A percentile compares a stretch with the other conserved stretches of the same genome.
phyloP scores from a whole-genome alignment of 2,329 filamentous ascomycete species.

The Acrocalymma vagum region DNA sequence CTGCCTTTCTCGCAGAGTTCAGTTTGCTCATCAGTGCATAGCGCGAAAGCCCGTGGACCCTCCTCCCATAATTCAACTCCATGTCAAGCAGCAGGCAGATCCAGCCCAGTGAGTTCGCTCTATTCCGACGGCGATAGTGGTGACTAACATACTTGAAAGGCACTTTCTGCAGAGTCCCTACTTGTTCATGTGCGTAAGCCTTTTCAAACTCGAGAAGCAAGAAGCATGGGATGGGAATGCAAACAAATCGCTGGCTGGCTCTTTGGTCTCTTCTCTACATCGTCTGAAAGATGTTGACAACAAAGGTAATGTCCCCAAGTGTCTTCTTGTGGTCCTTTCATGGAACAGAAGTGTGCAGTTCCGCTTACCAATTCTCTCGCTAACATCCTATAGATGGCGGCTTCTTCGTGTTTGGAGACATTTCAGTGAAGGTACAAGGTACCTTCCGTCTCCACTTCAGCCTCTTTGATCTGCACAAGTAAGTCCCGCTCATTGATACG shows the following conservation, averaged over 20 bases:
- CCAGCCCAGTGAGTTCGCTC: conserved; percentile 65
- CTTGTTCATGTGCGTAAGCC: conserved; percentile 67
- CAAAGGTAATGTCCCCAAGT: too few relatives aligned
- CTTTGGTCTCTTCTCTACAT: conserved; percentile 81
- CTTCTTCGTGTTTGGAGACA: conserved; percentile 91
- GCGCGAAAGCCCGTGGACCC: conserved; percentile 89
- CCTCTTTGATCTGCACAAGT: conserved; percentile 76
- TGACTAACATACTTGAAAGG: conserved; percentile 45
- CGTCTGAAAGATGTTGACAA: conserved; percentile 81
- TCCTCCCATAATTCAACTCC: conserved; percentile 81
- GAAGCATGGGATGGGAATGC: conserved; percentile 52
- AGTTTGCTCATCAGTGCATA: too few relatives aligned
- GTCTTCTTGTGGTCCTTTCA: too few relatives aligned
- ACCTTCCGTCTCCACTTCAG: conserved; percentile 78
- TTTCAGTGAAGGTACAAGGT: conserved; percentile 80
- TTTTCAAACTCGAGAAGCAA: conserved; percentile 59
- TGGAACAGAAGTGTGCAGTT: too few relatives aligned
- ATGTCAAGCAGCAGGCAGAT: conserved; percentile 59
- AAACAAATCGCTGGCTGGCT: conserved; percentile 70
- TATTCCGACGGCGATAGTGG: background rate
- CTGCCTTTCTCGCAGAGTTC: too few relatives aligned
- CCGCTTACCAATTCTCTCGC: conserved; percentile 19
- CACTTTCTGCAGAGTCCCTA: conserved; percentile 72
- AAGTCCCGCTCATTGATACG: conserved; percentile 31
- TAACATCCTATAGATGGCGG: too few relatives aligned